Evolutionary conservation across 2,329 filamentous ascomycete species (phyloP).

Genomic region (Colletotrichum camelliae): DNA sequence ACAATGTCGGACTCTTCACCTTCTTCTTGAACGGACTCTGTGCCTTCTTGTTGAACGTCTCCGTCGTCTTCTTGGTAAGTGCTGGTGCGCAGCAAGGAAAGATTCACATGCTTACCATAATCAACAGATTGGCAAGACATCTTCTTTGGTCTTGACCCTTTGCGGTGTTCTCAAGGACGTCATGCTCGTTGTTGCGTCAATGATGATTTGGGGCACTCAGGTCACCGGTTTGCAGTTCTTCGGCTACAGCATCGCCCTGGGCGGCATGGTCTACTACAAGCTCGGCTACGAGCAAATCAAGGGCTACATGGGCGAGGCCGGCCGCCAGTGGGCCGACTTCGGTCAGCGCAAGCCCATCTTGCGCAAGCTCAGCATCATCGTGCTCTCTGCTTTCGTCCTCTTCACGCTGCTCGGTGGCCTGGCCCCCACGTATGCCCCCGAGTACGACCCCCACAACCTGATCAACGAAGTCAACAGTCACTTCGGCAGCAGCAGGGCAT

Average conservation of each 20-base stretch:
- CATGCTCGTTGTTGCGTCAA: slow-evolving; percentile 78
- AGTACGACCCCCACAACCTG: slow-evolving; percentile 57
- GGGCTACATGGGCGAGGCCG: slow-evolving; percentile 74
- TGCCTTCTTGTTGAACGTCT: slow-evolving; percentile 83
- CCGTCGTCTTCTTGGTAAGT: slow-evolving; percentile 84
- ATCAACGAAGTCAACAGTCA: slow-evolving; percentile 54
- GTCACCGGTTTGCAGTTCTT: slow-evolving; percentile 80
- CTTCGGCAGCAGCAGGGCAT: slow-evolving; percentile 43
- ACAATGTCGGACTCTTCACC: slow-evolving; percentile 74
- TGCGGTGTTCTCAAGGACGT: slow-evolving; percentile 91
- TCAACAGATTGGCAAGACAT: slow-evolving; percentile 86
- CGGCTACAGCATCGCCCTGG: slow-evolving; percentile 81
- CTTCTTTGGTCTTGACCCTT: slow-evolving; percentile 83
- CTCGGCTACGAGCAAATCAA: slow-evolving; percentile 83
- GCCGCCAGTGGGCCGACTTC: slow-evolving; percentile 85
- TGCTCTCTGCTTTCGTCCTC: slow-evolving; percentile 64
- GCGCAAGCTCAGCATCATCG: slow-evolving; percentile 79
- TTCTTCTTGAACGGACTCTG: slow-evolving; percentile 79
- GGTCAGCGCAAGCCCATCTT: slow-evolving; percentile 77
- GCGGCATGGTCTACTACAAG: slow-evolving; percentile 86
- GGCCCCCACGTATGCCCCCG: slow-evolving; percentile 64
- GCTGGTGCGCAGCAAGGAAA: background rate
- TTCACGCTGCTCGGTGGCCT: slow-evolving; percentile 74
- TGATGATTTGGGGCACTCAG: slow-evolving; percentile 81
- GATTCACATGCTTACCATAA: slow-evolving; percentile 27